Percentiles rank a stretch among this genome's conserved stretches.
These are phyloP conservation scores for Aspergillus sergii DNA, from an alignment of 2,329 filamentous ascomycete species.

Conservation along the genomic window DNA sequence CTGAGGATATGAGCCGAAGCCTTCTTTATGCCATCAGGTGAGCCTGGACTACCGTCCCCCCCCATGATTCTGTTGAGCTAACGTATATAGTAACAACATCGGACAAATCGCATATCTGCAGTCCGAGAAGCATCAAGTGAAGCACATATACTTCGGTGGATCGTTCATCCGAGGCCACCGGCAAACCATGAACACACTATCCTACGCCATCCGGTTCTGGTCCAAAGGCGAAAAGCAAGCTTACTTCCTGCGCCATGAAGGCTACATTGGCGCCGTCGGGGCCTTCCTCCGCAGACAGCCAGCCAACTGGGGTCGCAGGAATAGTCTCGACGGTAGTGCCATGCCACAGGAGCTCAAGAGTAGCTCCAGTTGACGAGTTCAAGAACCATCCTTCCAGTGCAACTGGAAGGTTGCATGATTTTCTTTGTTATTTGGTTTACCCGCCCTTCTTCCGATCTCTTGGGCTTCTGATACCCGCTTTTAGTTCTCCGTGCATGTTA, in stretches of 20 bases:
- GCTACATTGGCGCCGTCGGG: constrained; percentile 90
- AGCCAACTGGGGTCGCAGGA: constrained; percentile 83
- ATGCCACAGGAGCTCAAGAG: constrained; percentile 26
- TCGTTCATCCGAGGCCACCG: constrained; percentile 95
- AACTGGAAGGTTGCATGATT: constrained; percentile 11
- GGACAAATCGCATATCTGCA: constrained; percentile 98
- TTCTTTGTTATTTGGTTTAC: constrained; percentile 19
- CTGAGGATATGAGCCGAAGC: constrained; percentile 85
- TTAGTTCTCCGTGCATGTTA: constrained; percentile 7
- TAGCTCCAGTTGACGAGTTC: background rate
- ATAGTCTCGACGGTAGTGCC: constrained; percentile 65
- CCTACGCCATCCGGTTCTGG: constrained; percentile 98
- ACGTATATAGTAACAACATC: constrained; percentile 78
- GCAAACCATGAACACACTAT: constrained; percentile 96
- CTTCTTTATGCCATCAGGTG: constrained; percentile 85
- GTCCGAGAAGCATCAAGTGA: constrained; percentile 87
- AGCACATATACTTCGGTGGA: constrained; percentile 95
- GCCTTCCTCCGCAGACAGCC: constrained; percentile 93
- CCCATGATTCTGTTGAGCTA: constrained; percentile 19
- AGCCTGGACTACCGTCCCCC: constrained; percentile 17
- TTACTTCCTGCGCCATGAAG: constrained; percentile 93
- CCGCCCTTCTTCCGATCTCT: background rate
- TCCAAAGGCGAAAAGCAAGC: constrained; percentile 90
- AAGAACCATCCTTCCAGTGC: background rate
- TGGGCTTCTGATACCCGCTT: constrained; percentile 13